Conservation (phyloP, 148 eudicot species). For the Polygonum maritimum region DNA sequence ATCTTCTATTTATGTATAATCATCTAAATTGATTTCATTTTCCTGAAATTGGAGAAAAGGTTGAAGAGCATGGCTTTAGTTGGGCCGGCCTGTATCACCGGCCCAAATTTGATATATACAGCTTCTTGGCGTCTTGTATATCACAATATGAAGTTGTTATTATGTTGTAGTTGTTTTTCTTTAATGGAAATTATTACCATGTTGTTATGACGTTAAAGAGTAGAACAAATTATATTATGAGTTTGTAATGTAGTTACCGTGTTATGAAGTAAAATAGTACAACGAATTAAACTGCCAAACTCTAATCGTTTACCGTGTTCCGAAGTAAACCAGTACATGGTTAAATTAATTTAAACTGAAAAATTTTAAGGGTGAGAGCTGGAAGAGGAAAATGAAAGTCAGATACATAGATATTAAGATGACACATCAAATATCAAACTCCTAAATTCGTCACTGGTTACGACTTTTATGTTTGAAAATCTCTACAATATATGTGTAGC, state of each 20-base stretch:
- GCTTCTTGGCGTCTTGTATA: no score
- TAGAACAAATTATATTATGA: no score
- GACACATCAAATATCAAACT: neutral
- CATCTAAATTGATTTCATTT: no score
- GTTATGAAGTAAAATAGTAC: slow-evolving; percentile 1
- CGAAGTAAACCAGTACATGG: neutral
- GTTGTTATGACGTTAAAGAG: neutral
- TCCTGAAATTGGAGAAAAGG: no score
- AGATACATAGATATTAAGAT: neutral
- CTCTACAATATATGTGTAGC: no score
- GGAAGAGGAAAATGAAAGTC: neutral
- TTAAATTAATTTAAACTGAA: neutral
- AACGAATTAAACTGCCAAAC: neutral
- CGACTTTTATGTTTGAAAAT: neutral
- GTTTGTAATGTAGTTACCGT: neutral
- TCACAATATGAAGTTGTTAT: no score
- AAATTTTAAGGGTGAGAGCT: neutral
- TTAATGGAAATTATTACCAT: neutral
- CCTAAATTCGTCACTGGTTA: neutral
- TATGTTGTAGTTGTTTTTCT: no score
- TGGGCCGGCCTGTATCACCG: no score
- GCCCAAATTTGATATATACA: no score
- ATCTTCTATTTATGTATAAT: no score
- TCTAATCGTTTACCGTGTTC: neutral
- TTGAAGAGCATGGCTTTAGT: no score